A percentile compares a stretch with the other conserved stretches of the same genome.
These are phyloP conservation scores for Daldinia sp. DNA, from an alignment of 2,329 filamentous ascomycete genomes.

Conservation along the genomic window DNA sequence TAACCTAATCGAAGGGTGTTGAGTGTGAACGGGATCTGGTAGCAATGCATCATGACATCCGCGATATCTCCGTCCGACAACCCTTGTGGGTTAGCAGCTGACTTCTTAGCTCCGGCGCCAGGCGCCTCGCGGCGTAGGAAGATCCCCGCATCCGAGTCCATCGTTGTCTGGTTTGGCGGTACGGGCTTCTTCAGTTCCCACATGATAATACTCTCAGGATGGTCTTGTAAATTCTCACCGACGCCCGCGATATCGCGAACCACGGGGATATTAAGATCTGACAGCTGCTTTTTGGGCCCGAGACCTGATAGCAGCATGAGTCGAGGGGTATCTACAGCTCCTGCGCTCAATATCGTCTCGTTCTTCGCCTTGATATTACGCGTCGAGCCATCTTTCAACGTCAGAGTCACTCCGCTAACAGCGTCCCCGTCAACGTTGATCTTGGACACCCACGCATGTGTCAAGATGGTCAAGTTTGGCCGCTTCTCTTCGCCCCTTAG, in stretches of 20 bases:
- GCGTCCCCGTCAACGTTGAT: constrained; percentile 77
- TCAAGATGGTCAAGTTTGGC: constrained; percentile 86
- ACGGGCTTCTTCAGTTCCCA: constrained; percentile 85
- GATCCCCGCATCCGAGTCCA: constrained; percentile 90
- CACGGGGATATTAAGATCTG: constrained; percentile 65
- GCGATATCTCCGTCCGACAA: constrained; percentile 77
- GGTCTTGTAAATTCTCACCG: constrained; percentile 71
- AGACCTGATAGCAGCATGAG: constrained; percentile 70
- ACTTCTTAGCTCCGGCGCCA: constrained; percentile 71
- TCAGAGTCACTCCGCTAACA: constrained; percentile 80
- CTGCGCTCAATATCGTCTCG: constrained; percentile 84
- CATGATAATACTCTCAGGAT: constrained; percentile 71
- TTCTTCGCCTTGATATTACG: constrained; percentile 72
- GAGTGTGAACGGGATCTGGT: constrained; percentile 91
- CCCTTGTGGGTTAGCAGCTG: constrained; percentile 61
- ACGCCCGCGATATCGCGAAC: constrained; percentile 70
- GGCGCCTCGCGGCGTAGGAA: constrained; percentile 83
- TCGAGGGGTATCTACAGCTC: constrained; percentile 84
- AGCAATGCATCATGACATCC: constrained; percentile 97
- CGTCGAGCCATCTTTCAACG: constrained; percentile 64
- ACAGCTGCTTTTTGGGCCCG: constrained; percentile 66
- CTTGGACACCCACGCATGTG: constrained; percentile 88
- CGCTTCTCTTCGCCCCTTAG: constrained; percentile 84
- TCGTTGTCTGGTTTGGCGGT: constrained; percentile 84
- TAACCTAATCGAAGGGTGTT: constrained; percentile 87